Conservation (phyloP, 495 filamentous ascomycete species). For the Aspergillus diversus region DNA sequence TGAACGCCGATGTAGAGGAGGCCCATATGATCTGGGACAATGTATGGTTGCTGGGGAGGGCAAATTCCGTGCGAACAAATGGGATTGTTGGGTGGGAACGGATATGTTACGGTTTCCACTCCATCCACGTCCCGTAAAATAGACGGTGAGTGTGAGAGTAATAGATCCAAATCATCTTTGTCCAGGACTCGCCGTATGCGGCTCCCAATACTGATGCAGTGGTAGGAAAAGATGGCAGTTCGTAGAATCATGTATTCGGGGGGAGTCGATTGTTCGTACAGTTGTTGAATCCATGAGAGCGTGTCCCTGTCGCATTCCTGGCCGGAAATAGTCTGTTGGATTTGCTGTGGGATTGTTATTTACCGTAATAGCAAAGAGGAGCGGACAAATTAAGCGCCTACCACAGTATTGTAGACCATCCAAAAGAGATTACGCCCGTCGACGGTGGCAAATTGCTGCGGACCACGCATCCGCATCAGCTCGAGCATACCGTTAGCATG, state of each 20-base stretch:
- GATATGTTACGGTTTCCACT: conserved; percentile 1
- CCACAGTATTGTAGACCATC: conserved; percentile 6
- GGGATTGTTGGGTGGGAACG: not conserved
- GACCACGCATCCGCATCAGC: conserved; percentile 1
- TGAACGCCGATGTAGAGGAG: not conserved
- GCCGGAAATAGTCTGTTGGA: not conserved
- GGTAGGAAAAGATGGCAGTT: conserved; percentile 2
- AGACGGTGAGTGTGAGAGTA: not conserved
- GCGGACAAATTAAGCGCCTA: not conserved
- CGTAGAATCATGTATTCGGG: not conserved
- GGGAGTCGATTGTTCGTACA: not conserved
- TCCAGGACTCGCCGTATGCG: not conserved
- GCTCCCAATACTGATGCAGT: not conserved
- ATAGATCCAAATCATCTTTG: not conserved
- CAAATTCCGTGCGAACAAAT: not conserved
- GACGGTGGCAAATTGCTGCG: not conserved
- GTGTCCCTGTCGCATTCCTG: not conserved
- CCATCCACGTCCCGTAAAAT: not conserved
- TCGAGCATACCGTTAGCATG: conserved; percentile 2
- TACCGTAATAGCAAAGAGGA: not conserved
- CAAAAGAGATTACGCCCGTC: conserved; percentile 1
- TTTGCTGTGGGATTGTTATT: not conserved
- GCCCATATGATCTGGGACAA: not conserved
- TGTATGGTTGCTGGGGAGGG: not conserved
- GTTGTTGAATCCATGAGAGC: not conserved